These are phyloP conservation scores for Xerophyta viscosa DNA, from an alignment of 106 monocot genomes.

Conservation along the genomic window DNA sequence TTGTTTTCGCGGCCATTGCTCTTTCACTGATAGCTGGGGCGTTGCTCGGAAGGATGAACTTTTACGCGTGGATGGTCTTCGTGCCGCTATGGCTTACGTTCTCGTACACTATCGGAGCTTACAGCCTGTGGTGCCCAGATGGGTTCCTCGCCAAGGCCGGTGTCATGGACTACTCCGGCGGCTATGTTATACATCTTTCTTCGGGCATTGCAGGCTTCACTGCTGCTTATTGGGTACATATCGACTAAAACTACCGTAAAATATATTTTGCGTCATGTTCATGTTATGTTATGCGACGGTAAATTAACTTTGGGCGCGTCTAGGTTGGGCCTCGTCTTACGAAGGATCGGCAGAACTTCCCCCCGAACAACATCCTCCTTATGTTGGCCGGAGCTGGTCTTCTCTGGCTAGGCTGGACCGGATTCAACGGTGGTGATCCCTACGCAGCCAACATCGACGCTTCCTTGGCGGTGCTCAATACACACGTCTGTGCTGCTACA, in stretches of 20 bases:
- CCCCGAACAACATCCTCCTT: conserved; percentile 17
- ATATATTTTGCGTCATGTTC: too few relatives aligned
- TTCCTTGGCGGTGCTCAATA: conserved; percentile 22
- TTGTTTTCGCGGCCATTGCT: conserved; percentile 25
- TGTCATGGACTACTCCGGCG: conserved; percentile 49
- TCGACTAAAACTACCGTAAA: too few relatives aligned
- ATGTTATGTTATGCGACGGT: too few relatives aligned
- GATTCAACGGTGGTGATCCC: conserved; percentile 14
- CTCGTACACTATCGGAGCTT: conserved; percentile 53
- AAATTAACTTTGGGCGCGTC: too few relatives aligned
- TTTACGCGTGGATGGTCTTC: conserved; percentile 45
- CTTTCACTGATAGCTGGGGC: conserved; percentile 32
- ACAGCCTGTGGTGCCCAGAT: conserved; percentile 41
- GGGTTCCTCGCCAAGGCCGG: conserved; percentile 48
- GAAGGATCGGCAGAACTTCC: background rate
- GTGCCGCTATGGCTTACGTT: conserved; percentile 35
- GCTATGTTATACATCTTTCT: conserved; percentile 43
- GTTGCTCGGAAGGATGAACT: conserved; percentile 32
- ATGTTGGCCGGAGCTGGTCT: conserved; percentile 16
- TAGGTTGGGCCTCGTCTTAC: too few relatives aligned
- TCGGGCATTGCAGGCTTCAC: conserved; percentile 33
- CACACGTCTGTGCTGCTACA: conserved; percentile 21
- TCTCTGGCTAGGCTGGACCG: conserved; percentile 16
- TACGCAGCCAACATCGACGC: conserved; percentile 11
- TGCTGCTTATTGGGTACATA: conserved; percentile 36